Evolutionary conservation across 371 early-diverging fungal species (phyloP).

Genomic region (Blakeslea trispora): DNA sequence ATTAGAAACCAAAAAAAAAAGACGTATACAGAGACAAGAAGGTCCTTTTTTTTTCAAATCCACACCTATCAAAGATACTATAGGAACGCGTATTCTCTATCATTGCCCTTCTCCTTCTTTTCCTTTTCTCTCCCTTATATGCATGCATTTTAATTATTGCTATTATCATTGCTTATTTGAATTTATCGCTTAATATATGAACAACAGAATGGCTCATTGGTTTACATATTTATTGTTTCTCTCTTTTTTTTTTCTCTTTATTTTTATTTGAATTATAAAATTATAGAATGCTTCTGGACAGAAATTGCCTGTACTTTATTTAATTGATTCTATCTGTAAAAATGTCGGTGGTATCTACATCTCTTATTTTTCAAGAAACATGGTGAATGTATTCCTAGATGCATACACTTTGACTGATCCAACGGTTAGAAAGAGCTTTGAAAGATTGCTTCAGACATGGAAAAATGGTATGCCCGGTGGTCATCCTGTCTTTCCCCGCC

Average conservation of each 20-base stretch:
- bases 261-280: no score
- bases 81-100: not conserved
- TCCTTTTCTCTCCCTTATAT: not conserved
- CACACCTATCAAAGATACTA: no score
- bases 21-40: no score
- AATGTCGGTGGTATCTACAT: conserved; percentile 84
- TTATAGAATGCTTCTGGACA: conserved; percentile 70
- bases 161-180: no score
- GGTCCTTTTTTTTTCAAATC: no score
- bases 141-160: not conserved
- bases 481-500: conserved; percentile 61
- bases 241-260: not conserved
- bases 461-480: conserved; percentile 68
- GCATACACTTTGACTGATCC: conserved; percentile 73
- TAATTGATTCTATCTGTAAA: conserved; percentile 93
- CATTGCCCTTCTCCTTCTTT: conserved; percentile 1
- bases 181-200: no score
- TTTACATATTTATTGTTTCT: not conserved
- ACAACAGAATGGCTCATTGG: no score
- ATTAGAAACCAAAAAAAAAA: no score
- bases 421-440: conserved; percentile 64
- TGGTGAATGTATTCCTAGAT: conserved; percentile 69
- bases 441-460: conserved; percentile 82
- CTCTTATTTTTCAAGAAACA: conserved; percentile 66
- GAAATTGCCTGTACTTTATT: conserved; percentile 87